Conservation (phyloP, 345 rosid species). For the Theobroma cacao region DNA sequence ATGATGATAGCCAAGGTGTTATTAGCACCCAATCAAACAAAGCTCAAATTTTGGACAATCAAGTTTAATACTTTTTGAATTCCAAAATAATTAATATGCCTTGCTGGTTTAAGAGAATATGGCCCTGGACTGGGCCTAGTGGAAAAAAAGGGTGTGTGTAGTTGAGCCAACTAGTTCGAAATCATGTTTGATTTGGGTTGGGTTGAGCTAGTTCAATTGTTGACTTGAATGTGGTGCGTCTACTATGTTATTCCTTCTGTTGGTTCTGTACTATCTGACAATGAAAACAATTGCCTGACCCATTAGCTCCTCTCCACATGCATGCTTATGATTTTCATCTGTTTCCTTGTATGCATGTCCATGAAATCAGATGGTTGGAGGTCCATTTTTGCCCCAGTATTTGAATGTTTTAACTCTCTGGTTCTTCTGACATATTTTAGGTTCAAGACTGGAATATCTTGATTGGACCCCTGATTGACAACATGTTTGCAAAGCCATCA, state of each 20-base stretch:
- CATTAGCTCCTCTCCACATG: background rate
- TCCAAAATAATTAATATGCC: background rate
- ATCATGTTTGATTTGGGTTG: background rate
- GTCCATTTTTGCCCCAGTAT: background rate
- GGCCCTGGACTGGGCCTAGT: background rate
- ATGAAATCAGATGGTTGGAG: background rate
- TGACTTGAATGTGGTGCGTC: background rate
- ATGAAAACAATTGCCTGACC: background rate
- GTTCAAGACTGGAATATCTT: constrained; percentile 70
- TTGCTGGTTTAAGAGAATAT: background rate
- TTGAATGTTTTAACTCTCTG: constrained; percentile 9
- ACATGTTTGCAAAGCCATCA: constrained; percentile 89
- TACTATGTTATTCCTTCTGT: background rate
- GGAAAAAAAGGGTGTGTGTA: background rate
- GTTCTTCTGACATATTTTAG: constrained; percentile 35
- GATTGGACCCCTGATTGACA: constrained; percentile 63
- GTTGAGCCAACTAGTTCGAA: background rate
- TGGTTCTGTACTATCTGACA: background rate
- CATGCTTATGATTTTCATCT: background rate
- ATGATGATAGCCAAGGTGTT: background rate
- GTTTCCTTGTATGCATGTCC: background rate
- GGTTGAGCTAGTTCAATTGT: background rate
- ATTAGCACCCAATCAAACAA: background rate
- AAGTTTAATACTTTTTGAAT: background rate
- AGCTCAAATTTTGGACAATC: background rate